Conservation (phyloP, 495 filamentous ascomycete species). For the Penicillium nucicola region DNA sequence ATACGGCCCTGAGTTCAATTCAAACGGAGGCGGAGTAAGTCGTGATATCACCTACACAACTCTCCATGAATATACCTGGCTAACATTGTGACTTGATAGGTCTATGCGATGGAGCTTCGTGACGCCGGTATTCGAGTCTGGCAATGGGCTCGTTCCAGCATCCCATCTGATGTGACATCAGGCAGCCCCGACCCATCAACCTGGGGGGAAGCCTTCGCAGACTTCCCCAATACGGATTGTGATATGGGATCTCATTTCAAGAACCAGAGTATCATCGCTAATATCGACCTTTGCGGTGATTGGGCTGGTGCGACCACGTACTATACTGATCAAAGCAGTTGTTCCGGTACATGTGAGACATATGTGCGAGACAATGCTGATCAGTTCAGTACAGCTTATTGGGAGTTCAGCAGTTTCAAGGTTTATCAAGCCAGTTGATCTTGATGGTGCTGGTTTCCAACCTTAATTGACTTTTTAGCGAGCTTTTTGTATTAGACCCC, state of each 20-base stretch:
- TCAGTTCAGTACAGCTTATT: constrained; percentile 33
- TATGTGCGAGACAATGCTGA: constrained; percentile 32
- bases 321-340: constrained; percentile 26
- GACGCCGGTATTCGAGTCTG: constrained; percentile 37
- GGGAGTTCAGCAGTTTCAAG: constrained; percentile 40
- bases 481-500: too few species aligned
- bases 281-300: constrained; percentile 39
- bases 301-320: constrained; percentile 22
- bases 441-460: neutral
- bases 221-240: constrained; percentile 42
- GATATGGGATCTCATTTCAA: constrained; percentile 36
- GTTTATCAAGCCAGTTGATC: constrained; percentile 23
- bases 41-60: neutral
- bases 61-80: neutral
- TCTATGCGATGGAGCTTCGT: constrained; percentile 39
- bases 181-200: constrained; percentile 31
- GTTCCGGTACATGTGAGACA: constrained; percentile 28
- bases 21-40: constrained; percentile 37
- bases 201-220: constrained; percentile 29
- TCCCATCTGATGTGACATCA: constrained; percentile 29
- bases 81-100: neutral
- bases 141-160: constrained; percentile 32
- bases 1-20: constrained; percentile 36
- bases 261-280: constrained; percentile 41
- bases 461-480: too few species aligned